Evolutionary conservation across 2,329 filamentous ascomycete species (phyloP).

Genomic region (Aspergillus glaucus): DNA sequence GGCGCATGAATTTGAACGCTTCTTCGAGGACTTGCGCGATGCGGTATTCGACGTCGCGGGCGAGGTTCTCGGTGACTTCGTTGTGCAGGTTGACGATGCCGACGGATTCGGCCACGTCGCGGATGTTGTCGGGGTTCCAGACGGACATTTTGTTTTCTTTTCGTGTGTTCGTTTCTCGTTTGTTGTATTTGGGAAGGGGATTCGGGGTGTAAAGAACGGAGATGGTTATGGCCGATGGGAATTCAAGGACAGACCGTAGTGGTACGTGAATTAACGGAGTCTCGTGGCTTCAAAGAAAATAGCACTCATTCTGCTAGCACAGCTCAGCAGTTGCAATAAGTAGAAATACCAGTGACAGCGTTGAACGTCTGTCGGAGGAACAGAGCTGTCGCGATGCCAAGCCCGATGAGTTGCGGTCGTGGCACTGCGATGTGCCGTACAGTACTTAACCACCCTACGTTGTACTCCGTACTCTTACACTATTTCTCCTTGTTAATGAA

Average conservation of each 20-base stretch:
- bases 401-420: neutral
- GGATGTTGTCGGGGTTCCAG: conserved; percentile 95
- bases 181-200: neutral
- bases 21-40: conserved; percentile 90
- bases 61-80: conserved; percentile 78
- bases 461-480: no score
- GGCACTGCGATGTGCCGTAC: neutral
- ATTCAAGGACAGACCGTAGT: neutral
- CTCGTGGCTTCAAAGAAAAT: neutral
- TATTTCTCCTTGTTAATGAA: no score
- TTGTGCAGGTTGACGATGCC: conserved; percentile 76
- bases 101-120: conserved; percentile 92
- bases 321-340: neutral
- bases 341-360: neutral
- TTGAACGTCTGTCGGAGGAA: neutral
- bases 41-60: conserved; percentile 92
- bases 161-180: neutral
- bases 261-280: neutral
- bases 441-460: no score
- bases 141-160: conserved; percentile 50
- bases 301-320: neutral
- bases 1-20: conserved; percentile 92
- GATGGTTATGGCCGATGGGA: neutral
- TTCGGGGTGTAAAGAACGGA: conserved; percentile 3
- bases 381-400: neutral